Conservation (phyloP, 768 basidiomycete genomes). For the Coprinopsis sp. region DNA sequence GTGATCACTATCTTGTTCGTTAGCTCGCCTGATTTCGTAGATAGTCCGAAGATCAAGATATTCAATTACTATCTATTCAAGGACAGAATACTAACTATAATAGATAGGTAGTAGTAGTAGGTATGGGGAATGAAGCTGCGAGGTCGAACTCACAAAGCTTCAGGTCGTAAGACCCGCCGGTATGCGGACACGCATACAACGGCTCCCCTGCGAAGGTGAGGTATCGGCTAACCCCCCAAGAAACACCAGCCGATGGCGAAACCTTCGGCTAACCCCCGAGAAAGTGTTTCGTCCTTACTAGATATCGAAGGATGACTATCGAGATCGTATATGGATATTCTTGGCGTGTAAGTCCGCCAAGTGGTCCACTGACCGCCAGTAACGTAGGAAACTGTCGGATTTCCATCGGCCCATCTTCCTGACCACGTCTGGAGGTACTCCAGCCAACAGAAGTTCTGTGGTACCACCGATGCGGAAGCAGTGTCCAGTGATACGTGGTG, state of each 20-base stretch:
- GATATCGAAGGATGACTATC: too few relatives aligned
- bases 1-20: too few relatives aligned
- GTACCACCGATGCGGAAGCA: slow-evolving; percentile 26
- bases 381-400: slow-evolving; percentile 24
- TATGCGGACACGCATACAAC: too few relatives aligned
- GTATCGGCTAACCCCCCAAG: not conserved
- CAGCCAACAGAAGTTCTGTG: slow-evolving; percentile 21
- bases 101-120: too few relatives aligned
- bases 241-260: not conserved
- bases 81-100: too few relatives aligned
- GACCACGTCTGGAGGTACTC: slow-evolving; percentile 12
- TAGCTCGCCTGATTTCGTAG: too few relatives aligned
- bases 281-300: not conserved
- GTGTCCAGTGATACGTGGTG: slow-evolving; percentile 17
- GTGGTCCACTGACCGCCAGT: slow-evolving; percentile 18
- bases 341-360: not conserved
- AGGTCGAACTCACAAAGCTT: not conserved
- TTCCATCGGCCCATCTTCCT: slow-evolving; percentile 34
- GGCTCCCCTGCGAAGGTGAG: too few relatives aligned
- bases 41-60: too few relatives aligned
- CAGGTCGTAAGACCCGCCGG: too few relatives aligned
- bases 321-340: not conserved
- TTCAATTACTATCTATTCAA: too few relatives aligned
- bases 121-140: not conserved
- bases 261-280: not conserved